Conservation (phyloP, 2,329 filamentous ascomycete genomes). For the Drechmeria coniospora region DNA sequence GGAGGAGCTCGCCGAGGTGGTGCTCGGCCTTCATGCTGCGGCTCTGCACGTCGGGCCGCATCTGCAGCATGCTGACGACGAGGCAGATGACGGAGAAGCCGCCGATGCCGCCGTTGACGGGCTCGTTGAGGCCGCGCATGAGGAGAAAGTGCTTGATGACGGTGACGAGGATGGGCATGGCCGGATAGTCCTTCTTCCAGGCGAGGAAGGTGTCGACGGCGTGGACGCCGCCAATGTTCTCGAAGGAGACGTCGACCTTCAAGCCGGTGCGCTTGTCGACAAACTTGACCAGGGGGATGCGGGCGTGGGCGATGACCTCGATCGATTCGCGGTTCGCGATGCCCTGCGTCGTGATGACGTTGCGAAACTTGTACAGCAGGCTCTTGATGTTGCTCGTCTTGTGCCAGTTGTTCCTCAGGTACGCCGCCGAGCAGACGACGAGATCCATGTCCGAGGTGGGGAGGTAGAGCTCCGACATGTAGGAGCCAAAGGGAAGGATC, state of each 20-base stretch:
- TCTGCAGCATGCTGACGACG: slow-evolving; percentile 74
- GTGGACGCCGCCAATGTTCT: slow-evolving; percentile 68
- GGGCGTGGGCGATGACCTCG: slow-evolving; percentile 57
- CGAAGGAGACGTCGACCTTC: slow-evolving; percentile 86
- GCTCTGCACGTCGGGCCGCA: slow-evolving; percentile 56
- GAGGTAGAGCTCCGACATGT: slow-evolving; percentile 61
- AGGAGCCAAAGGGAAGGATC: slow-evolving; percentile 78
- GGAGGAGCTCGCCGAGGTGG: slow-evolving; percentile 64
- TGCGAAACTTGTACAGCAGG: slow-evolving; percentile 46
- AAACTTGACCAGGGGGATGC: slow-evolving; percentile 87
- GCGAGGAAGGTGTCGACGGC: slow-evolving; percentile 66
- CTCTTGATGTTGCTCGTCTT: too few relatives aligned
- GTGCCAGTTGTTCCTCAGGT: too few relatives aligned
- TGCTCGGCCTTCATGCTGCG: slow-evolving; percentile 41
- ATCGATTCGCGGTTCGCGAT: slow-evolving; percentile 45
- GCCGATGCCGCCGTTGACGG: slow-evolving; percentile 77
- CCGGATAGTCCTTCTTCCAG: slow-evolving; percentile 69
- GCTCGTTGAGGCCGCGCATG: slow-evolving; percentile 84
- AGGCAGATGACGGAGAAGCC: slow-evolving; percentile 92
- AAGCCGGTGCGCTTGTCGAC: slow-evolving; percentile 63
- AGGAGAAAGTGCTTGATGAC: slow-evolving; percentile 84
- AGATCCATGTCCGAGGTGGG: slow-evolving; percentile 84
- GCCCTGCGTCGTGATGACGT: slow-evolving; percentile 37
- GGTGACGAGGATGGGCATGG: slow-evolving; percentile 74
- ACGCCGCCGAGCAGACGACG: slow-evolving; percentile 51